Percentiles rank a stretch among this genome's conserved stretches.
Evolutionary conservation across 2,329 filamentous ascomycete species (phyloP).

Genomic region (Lachnellula subtilissima): DNA sequence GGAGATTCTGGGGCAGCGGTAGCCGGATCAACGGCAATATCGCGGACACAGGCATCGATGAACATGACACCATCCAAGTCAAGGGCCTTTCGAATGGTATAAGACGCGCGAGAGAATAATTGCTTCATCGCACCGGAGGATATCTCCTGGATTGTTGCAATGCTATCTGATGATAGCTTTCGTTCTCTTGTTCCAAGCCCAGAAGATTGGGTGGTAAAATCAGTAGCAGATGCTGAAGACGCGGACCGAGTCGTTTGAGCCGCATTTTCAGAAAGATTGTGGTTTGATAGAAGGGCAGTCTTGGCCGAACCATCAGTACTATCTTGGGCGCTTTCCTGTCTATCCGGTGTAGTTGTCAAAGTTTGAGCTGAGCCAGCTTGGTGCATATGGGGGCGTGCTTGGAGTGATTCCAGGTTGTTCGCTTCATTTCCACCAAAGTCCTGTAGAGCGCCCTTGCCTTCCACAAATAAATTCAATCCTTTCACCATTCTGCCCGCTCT

Average conservation of each 20-base stretch:
- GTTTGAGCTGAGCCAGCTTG: neutral
- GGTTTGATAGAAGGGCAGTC: too few species aligned
- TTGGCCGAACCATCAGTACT: too few species aligned
- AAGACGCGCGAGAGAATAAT: constrained; percentile 17
- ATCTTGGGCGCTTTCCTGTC: too few species aligned
- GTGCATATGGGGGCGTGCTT: neutral
- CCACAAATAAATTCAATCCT: constrained; percentile 48
- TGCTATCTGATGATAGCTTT: neutral
- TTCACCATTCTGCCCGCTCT: constrained; percentile 48
- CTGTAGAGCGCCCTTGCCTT: constrained; percentile 36
- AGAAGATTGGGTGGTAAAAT: too few species aligned
- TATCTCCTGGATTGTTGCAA: neutral
- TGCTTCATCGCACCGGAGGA: constrained; percentile 2
- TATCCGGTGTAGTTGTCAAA: neutral
- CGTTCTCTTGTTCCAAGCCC: neutral
- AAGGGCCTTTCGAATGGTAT: constrained; percentile 18
- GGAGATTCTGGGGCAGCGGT: neutral
- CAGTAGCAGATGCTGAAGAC: neutral
- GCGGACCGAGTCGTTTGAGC: neutral
- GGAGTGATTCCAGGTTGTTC: neutral
- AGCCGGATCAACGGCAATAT: constrained; percentile 1
- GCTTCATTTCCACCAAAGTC: constrained; percentile 9
- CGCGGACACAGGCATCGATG: constrained; percentile 17
- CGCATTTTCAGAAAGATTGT: neutral
- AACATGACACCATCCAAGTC: constrained; percentile 21